A percentile compares a stretch with the other conserved stretches of the same genome.
These are phyloP conservation scores for Blumeria graminis DNA, from an alignment of 2,329 filamentous ascomycete genomes.

Conservation along the genomic window DNA sequence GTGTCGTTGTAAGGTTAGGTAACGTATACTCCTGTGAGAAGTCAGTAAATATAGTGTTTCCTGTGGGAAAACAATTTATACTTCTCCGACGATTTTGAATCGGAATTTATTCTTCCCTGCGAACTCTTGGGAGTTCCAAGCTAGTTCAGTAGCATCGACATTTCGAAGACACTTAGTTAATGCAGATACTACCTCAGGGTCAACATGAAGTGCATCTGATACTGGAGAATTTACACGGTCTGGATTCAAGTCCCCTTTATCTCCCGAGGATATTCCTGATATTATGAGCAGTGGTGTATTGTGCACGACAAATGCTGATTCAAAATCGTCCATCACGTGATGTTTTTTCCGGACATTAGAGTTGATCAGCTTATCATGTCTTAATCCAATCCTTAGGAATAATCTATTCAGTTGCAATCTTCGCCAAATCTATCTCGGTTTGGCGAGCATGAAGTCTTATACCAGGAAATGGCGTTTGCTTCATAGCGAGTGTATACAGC, in stretches of 20 bases:
- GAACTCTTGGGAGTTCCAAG: constrained; percentile 39
- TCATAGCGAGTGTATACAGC: too few relatives aligned
- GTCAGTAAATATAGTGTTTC: constrained; percentile 11
- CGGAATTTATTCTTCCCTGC: constrained; percentile 31
- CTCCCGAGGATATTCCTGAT: constrained; percentile 40
- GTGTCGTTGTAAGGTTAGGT: constrained; percentile 30
- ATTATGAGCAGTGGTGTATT: constrained; percentile 68
- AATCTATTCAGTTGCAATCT: too few relatives aligned
- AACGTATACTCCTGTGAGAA: constrained; percentile 23
- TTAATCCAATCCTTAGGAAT: too few relatives aligned
- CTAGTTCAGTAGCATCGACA: constrained; percentile 35
- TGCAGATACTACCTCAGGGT: constrained; percentile 36
- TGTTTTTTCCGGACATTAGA: constrained; percentile 1
- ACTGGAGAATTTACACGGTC: constrained; percentile 24
- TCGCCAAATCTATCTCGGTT: too few relatives aligned
- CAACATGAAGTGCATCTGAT: constrained; percentile 46
- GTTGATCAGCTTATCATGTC: too few relatives aligned
- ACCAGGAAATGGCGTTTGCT: too few relatives aligned
- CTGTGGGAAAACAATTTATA: constrained; percentile 22
- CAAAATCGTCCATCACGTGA: constrained; percentile 50
- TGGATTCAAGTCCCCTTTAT: constrained; percentile 17
- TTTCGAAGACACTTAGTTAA: constrained; percentile 42
- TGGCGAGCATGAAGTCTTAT: too few relatives aligned
- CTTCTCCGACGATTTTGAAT: constrained; percentile 55
- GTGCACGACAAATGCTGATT: constrained; percentile 56